phyloP scores from a whole-genome alignment of 1,284 basidiomycete species.

The Thecaphora thlaspeos region DNA sequence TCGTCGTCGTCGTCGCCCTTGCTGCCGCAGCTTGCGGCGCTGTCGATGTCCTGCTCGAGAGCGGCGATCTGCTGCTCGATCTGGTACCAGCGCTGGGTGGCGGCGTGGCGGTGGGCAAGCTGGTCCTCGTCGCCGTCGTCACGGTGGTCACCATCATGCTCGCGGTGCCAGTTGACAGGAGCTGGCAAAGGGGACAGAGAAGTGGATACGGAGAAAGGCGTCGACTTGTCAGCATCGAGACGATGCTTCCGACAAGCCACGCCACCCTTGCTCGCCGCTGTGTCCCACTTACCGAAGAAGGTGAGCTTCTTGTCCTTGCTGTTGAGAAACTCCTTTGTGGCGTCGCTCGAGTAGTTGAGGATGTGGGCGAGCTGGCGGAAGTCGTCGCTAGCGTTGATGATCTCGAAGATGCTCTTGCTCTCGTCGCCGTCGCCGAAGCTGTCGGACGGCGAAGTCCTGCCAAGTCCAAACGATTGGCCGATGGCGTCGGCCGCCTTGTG shows the following conservation, averaged over 20 bases:
- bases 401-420: slow-evolving; percentile 38
- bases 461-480: too few species aligned
- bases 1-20: slow-evolving; percentile 60
- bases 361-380: slow-evolving; percentile 41
- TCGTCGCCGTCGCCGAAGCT: slow-evolving; percentile 2
- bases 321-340: slow-evolving; percentile 36
- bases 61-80: slow-evolving; percentile 28
- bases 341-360: slow-evolving; percentile 43
- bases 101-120: slow-evolving; percentile 13
- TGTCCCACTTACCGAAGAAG: slow-evolving; percentile 15
- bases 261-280: not conserved
- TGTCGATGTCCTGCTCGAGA: slow-evolving; percentile 14
- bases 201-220: not conserved
- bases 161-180: slow-evolving; percentile 42
- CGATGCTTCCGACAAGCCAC: too few species aligned
- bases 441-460: too few species aligned
- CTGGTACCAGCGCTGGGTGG: slow-evolving; percentile 21
- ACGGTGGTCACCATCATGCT: slow-evolving; percentile 16
- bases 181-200: too few species aligned
- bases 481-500: too few species aligned
- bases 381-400: slow-evolving; percentile 32
- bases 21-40: slow-evolving; percentile 1
- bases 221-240: too few species aligned
- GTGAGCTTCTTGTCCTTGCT: slow-evolving; percentile 33
- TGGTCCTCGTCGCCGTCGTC: slow-evolving; percentile 13